Evolutionary conservation across 257 asterid genomes (phyloP).

Genomic region (Fraxinus excelsior): DNA sequence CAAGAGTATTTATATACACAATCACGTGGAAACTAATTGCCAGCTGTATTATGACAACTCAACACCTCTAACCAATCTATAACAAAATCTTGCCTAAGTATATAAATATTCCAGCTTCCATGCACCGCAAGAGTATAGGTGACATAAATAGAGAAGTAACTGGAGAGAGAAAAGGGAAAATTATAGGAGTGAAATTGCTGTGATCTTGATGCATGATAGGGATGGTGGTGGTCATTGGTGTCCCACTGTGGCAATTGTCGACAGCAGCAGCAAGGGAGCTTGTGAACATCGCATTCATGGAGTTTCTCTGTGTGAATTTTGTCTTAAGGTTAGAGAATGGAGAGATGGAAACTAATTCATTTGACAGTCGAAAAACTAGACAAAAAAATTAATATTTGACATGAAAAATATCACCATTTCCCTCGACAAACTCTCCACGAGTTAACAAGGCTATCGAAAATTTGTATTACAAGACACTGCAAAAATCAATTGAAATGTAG

Average conservation of each 20-base stretch:
- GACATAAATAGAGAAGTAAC: constrained; percentile 24
- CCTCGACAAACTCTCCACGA: neutral
- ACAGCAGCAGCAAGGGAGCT: constrained; percentile 30
- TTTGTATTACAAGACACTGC: neutral
- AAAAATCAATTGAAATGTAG: neutral
- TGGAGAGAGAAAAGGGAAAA: constrained; percentile 39
- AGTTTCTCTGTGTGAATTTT: constrained; percentile 11
- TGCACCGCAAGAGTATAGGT: too few relatives aligned
- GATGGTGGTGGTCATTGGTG: neutral
- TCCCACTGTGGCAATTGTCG: neutral
- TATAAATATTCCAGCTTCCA: too few relatives aligned
- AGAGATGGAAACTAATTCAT: neutral
- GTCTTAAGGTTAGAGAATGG: constrained; percentile 2
- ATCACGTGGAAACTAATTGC: too few relatives aligned
- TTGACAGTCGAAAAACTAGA: neutral
- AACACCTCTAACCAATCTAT: too few relatives aligned
- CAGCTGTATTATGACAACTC: too few relatives aligned
- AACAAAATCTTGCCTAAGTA: too few relatives aligned
- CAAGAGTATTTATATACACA: too few relatives aligned
- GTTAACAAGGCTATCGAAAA: neutral
- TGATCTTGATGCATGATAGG: constrained; percentile 35
- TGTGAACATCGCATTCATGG: constrained; percentile 27
- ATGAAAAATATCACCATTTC: neutral
- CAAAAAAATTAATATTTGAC: neutral
- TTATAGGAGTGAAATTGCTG: constrained; percentile 39